Conservation (phyloP, 2,329 filamentous ascomycete genomes). For the Elsinoe australis region DNA sequence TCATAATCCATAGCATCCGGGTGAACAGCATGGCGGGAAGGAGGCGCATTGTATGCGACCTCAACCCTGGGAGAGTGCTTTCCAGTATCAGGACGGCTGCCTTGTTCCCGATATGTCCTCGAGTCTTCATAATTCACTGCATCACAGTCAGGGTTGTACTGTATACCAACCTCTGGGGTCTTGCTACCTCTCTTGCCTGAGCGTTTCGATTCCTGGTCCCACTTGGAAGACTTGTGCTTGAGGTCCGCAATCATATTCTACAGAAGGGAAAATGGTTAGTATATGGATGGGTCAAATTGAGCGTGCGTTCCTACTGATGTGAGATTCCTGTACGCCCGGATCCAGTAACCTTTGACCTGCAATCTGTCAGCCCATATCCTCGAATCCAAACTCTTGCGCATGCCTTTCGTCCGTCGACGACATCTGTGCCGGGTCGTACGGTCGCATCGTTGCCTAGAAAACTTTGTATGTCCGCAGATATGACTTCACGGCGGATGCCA, state of each 20-base stretch:
- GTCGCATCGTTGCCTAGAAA: constrained; percentile 46
- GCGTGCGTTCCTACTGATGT: constrained; percentile 36
- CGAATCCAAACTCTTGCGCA: background rate
- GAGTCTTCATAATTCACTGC: constrained; percentile 39
- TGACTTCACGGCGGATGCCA: constrained; percentile 46
- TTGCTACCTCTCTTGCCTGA: constrained; percentile 41
- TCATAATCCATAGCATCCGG: constrained; percentile 15
- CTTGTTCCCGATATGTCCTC: constrained; percentile 36
- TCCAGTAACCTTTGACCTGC: constrained; percentile 44
- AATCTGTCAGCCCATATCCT: constrained; percentile 10
- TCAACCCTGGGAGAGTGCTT: constrained; percentile 27
- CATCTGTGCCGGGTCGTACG: constrained; percentile 41
- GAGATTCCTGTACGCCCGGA: constrained; percentile 45
- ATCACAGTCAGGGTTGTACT: constrained; percentile 37
- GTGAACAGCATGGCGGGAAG: constrained; percentile 8
- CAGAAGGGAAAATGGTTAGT: constrained; percentile 1
- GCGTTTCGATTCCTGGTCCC: constrained; percentile 33
- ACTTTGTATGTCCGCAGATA: constrained; percentile 46
- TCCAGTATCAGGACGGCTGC: constrained; percentile 18
- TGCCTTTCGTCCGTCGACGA: constrained; percentile 30
- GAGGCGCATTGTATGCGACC: constrained; percentile 24
- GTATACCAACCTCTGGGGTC: constrained; percentile 27
- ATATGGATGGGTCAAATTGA: constrained; percentile 11
- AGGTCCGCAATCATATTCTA: constrained; percentile 46
- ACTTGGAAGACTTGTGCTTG: constrained; percentile 41